A percentile compares a stretch with the other conserved stretches of the same genome.
phyloP scores from a whole-genome alignment of 176 grass and related monocot species.

The Rhynchospora tenuis region DNA sequence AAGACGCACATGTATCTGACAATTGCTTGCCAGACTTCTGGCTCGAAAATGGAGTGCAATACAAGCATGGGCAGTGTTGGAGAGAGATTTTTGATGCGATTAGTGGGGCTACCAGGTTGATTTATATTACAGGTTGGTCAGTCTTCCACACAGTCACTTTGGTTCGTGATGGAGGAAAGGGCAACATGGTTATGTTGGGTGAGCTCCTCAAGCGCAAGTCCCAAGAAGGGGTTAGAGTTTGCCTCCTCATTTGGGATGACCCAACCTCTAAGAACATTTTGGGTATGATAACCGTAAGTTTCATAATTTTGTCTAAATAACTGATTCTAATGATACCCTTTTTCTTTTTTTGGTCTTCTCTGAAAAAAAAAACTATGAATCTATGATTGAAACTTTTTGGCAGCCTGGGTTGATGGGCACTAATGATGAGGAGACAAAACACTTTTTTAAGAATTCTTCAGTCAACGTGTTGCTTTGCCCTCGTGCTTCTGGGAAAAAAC shows the following conservation, averaged over 20 bases:
- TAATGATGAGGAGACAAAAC: constrained; percentile 64
- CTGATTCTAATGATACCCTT: background rate
- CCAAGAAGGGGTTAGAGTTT: constrained; percentile 64
- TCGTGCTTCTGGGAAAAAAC: constrained; percentile 66
- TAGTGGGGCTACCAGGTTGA: constrained; percentile 38
- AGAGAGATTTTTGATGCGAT: constrained; percentile 77
- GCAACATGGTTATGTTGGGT: constrained; percentile 34
- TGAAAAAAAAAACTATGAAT: background rate
- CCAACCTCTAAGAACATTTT: constrained; percentile 71
- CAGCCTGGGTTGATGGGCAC: constrained; percentile 92
- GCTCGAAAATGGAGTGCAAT: constrained; percentile 37
- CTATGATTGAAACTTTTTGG: background rate
- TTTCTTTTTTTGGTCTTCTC: background rate
- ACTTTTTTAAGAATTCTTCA: constrained; percentile 84
- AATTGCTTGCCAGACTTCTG: constrained; percentile 44
- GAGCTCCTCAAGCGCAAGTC: constrained; percentile 77
- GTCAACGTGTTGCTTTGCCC: constrained; percentile 75
- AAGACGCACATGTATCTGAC: constrained; percentile 76
- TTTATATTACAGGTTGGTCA: constrained; percentile 81
- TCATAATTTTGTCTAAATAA: background rate
- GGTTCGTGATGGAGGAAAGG: constrained; percentile 29
- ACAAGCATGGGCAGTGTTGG: constrained; percentile 70
- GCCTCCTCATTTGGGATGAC: constrained; percentile 82
- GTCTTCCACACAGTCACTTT: constrained; percentile 77
- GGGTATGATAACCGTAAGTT: constrained; percentile 38